Percentiles rank a stretch among this genome's conserved stretches.
Conservation (phyloP, 2,329 filamentous ascomycete species). For the Cladophialophora bantiana region DNA sequence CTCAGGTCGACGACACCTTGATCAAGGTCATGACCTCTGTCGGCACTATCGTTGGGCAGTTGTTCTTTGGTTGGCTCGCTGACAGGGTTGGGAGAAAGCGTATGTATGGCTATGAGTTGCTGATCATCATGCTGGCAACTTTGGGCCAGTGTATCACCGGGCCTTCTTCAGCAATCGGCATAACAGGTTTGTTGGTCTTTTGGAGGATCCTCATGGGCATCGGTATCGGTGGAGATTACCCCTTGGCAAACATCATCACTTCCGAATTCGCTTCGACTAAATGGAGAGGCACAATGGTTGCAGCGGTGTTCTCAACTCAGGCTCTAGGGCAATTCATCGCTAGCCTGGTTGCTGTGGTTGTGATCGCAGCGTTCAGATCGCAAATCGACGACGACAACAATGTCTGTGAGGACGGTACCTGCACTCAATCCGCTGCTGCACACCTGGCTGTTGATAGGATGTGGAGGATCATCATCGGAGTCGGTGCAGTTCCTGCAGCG, state of each 20-base stretch:
- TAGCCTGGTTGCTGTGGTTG: conserved; percentile 76
- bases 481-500: conserved; percentile 78
- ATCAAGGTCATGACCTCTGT: conserved; percentile 86
- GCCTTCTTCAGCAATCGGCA: conserved; percentile 66
- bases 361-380: conserved; percentile 57
- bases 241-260: conserved; percentile 81
- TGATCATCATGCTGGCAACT: conserved; percentile 80
- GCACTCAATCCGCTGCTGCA: conserved; percentile 68
- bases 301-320: conserved; percentile 84
- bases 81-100: conserved; percentile 79
- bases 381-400: conserved; percentile 71
- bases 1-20: conserved; percentile 72
- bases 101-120: conserved; percentile 84
- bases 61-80: conserved; percentile 77
- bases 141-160: conserved; percentile 73
- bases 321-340: conserved; percentile 81
- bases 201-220: conserved; percentile 66
- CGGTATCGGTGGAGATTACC: conserved; percentile 78
- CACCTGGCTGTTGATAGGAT: conserved; percentile 80
- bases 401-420: conserved; percentile 57
- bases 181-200: conserved; percentile 67
- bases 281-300: conserved; percentile 87
- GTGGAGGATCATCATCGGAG: conserved; percentile 81
- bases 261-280: conserved; percentile 84
- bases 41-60: conserved; percentile 82